Base-by-base conservation (phyloP, 2,329 filamentous ascomycete genomes). In the Neodidymelliopsis sp. region DNA sequence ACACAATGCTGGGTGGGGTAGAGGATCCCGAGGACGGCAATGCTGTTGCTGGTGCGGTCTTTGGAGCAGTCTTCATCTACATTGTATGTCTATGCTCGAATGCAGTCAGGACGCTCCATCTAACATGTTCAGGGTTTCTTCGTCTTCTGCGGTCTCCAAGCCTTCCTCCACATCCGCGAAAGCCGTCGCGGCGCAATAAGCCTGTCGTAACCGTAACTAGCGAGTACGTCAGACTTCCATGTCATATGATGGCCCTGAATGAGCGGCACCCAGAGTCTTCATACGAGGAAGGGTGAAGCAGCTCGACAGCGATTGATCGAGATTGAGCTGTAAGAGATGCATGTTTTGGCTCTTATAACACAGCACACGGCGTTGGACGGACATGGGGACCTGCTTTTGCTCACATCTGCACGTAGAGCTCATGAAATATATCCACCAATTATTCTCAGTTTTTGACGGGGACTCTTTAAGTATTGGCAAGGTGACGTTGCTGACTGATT, bases 61-160 rank as follows among this genome's bases (percentile, higher is more conserved):
- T 96, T 67, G 86, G 86, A 19, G 90, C 93, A 30, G 92, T 97
- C 30, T 79, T 91, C 41, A 87, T 97, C 69, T 97, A 97, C 71
- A 84, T 81, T 60, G 93, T 97, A 86, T 60, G 90, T 84, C 15
- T 12, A 20, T 15, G 8, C 13, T 29, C 4, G 2, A 1, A 11
- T 15, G 24, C n/a, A 13, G 12, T 6, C 0, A 2, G 4, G 9
- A 4, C 13, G 27, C 19, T 24, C 13, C 5, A 20, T 15, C 47
- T 54, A 52, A 64, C 20, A 6, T 19, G 23, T 11, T 27, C 35
- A 65, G 92, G 86, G 82, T 13, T 97, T 97, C 80, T 83, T 97
- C 47, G 81, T 95, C 39, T 97, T 96, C 77, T 97, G 93, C 75
- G 89, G 88, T 49, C 84, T 92, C 60, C 93, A 97, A 74, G 93